Conservation (phyloP, 495 filamentous ascomycete genomes). For the Darksidea phi region DNA sequence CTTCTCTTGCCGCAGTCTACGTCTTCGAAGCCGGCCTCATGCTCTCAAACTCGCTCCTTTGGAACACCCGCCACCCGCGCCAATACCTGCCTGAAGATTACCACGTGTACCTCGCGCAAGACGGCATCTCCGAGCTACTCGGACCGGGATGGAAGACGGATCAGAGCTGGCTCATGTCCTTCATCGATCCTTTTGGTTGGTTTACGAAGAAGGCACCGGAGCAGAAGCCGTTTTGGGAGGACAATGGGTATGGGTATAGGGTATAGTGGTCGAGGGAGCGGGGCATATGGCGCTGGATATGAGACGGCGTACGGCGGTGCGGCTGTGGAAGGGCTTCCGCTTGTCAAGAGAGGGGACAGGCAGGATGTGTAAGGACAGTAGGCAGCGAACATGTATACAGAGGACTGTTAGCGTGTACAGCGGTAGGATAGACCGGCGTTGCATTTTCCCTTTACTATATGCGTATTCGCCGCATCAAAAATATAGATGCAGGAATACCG, state of each 20-base stretch:
- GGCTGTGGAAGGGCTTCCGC: no score
- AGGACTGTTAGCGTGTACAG: no score
- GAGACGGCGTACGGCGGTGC: no score
- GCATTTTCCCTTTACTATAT: no score
- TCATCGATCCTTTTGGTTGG: conserved; percentile 10
- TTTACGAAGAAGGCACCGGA: background rate
- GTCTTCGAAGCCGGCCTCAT: conserved; percentile 16
- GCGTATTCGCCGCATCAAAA: no score
- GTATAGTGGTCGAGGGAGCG: no score
- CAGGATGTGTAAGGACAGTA: no score
- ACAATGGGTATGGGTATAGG: background rate
- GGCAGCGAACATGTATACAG: no score
- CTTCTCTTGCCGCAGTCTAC: background rate
- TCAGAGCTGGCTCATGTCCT: background rate
- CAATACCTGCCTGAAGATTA: conserved; percentile 9
- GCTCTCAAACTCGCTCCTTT: conserved; percentile 3
- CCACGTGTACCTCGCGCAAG: conserved; percentile 16
- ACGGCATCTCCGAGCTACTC: conserved; percentile 5
- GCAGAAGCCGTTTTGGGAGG: conserved; percentile 6
- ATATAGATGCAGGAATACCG: no score
- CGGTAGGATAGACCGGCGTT: no score
- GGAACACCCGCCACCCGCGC: conserved; percentile 10
- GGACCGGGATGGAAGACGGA: conserved; percentile 6
- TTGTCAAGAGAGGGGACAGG: no score
- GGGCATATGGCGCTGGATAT: no score